phyloP scores from a whole-genome alignment of 1,139 yeast species.

The Ogataea hybrid region DNA sequence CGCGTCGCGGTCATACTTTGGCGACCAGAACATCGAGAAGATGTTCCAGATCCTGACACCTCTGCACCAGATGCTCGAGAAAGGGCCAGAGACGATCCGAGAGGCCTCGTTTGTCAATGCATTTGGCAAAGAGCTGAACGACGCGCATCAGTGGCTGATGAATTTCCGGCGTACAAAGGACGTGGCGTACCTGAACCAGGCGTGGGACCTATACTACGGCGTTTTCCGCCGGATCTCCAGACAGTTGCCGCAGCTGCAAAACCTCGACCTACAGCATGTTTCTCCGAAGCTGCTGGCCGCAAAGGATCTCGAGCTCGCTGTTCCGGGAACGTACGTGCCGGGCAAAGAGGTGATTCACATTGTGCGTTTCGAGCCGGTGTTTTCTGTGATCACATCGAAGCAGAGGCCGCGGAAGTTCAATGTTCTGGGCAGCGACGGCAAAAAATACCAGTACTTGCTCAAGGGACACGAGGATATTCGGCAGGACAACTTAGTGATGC shows the following conservation, averaged over 20 bases:
- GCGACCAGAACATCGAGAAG: constrained; percentile 91
- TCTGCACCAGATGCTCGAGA: constrained; percentile 73
- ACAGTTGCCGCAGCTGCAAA: constrained; percentile 83
- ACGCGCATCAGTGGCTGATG: constrained; percentile 92
- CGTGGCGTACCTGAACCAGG: constrained; percentile 86
- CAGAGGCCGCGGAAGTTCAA: constrained; percentile 89
- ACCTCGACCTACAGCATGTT: constrained; percentile 87
- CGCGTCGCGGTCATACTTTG: constrained; percentile 90
- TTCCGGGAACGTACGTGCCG: constrained; percentile 90
- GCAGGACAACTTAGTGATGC: constrained; percentile 98
- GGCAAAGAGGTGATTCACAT: constrained; percentile 79
- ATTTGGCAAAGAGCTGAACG: constrained; percentile 88
- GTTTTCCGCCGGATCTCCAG: constrained; percentile 90
- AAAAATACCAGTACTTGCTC: constrained; percentile 72
- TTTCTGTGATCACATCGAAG: constrained; percentile 90
- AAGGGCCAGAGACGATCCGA: constrained; percentile 89
- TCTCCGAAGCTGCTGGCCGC: constrained; percentile 87
- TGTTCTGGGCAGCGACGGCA: constrained; percentile 88
- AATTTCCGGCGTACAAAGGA: constrained; percentile 85
- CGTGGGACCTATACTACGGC: constrained; percentile 95
- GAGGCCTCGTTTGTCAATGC: constrained; percentile 93
- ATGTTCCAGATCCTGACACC: constrained; percentile 94
- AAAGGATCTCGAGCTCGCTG: constrained; percentile 78
- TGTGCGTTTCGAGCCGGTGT: constrained; percentile 72
- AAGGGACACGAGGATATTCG: constrained; percentile 99